Conservation (phyloP, 1,284 basidiomycete species). For the Malassezia obtusa region DNA sequence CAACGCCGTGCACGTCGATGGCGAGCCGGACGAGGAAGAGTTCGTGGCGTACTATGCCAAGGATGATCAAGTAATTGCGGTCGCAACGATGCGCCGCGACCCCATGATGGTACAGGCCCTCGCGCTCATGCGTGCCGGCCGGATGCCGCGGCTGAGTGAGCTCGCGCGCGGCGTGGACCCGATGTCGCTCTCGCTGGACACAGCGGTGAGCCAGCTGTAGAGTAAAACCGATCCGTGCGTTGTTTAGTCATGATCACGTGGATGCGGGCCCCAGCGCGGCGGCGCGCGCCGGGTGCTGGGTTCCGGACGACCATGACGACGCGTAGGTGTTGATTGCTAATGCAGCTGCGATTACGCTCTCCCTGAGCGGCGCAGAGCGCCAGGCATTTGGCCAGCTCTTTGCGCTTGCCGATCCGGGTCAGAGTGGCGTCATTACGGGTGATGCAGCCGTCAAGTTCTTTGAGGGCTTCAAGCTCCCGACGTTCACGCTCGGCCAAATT, state of each 20-base stretch:
- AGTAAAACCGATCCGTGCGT: neutral
- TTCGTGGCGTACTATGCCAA: slow-evolving; percentile 67
- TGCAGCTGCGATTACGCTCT: slow-evolving; percentile 1
- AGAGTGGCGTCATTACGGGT: slow-evolving; percentile 39
- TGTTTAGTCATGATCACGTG: neutral
- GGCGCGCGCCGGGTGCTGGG: neutral
- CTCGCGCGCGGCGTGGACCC: slow-evolving; percentile 55
- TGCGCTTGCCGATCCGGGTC: slow-evolving; percentile 35
- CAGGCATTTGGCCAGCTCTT: slow-evolving; percentile 40
- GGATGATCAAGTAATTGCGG: slow-evolving; percentile 65
- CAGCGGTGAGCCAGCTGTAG: slow-evolving; percentile 4
- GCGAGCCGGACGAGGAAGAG: slow-evolving; percentile 61
- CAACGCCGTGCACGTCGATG: slow-evolving; percentile 68
- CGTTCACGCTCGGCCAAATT: slow-evolving; percentile 65
- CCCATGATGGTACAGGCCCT: slow-evolving; percentile 70
- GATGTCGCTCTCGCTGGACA: slow-evolving; percentile 3
- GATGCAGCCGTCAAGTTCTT: slow-evolving; percentile 45
- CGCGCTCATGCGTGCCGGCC: slow-evolving; percentile 65
- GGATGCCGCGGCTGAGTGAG: slow-evolving; percentile 72
- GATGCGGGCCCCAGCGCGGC: too few relatives aligned
- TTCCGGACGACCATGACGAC: neutral
- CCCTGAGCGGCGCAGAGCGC: slow-evolving; percentile 27
- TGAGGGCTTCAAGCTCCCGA: slow-evolving; percentile 37
- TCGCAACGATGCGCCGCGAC: slow-evolving; percentile 74
- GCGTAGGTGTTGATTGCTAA: neutral